Evolutionary conservation across 495 filamentous ascomycete species (phyloP), one percentile per base, ranked within the genome.

Genomic region (Haplographium delicatum): DNA sequence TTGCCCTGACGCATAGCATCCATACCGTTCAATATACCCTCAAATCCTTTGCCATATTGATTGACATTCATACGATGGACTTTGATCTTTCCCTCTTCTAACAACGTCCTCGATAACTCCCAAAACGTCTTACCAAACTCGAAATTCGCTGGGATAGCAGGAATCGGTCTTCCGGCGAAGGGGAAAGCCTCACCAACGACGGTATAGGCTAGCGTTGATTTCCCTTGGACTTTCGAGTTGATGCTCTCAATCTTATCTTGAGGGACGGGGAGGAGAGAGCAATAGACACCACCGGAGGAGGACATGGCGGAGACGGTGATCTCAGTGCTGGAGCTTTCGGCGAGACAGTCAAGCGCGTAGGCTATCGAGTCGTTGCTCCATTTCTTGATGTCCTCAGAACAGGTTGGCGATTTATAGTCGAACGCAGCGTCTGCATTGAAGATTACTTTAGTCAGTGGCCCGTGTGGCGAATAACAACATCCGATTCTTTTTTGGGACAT

Each of bases 11-110:
- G 68, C 53, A 82, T 44, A 16, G 69, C 56, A 31, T 76, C 43
- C 60, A 86, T 31, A 0, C 81, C 82, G 13, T 77, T 67, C 23
- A 80, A 49, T 1, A 82, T 70, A 11, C 71, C 78, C 40, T 75
- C 58, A 43, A 83, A 61, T 20, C 68, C 69, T 26, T 60, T 52
- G 23, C 62, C 58, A 50, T 44, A 54, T 26, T 55, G 54, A 35
- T 59, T 37, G 2, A 82, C 67, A 37, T 65, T 61, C 2, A 64
- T 46, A 10, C 68, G 70, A 58, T 86, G 82, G 5, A 71, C 54
- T 57, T 72, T 69, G 13, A 86, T 50, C 65, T 74, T 74, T 10
- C 73, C 72, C 30, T 68, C 49, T 9, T 65, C 71, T 20, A 85
- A 20, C 56, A 85, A 40, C 13, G 42, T 27, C 64, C 72, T 65